Evolutionary conservation across 2,329 filamentous ascomycete genomes (phyloP).

Genomic region (Claviceps capensis): DNA sequence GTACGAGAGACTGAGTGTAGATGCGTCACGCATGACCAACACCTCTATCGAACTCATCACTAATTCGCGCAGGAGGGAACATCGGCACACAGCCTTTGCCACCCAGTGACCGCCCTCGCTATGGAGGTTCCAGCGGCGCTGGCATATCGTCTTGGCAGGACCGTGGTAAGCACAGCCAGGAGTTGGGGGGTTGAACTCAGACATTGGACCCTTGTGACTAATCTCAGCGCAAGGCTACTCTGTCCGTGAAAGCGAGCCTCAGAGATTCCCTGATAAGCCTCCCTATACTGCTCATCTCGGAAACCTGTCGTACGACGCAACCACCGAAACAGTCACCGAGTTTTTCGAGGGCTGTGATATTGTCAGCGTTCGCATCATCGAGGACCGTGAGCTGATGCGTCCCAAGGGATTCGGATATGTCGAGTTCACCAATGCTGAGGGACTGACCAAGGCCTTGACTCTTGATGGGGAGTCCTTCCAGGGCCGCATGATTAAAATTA

Average conservation of each 20-base stretch:
- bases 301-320: conserved; percentile 92
- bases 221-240: conserved; percentile 34
- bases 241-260: conserved; percentile 60
- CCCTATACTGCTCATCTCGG: conserved; percentile 93
- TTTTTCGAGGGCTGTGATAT: conserved; percentile 80
- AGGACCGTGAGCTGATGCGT: conserved; percentile 85
- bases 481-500: conserved; percentile 81
- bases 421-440: conserved; percentile 78
- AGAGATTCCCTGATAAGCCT: conserved; percentile 68
- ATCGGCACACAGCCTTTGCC: conserved; percentile 45
- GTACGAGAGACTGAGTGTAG: conserved; percentile 13
- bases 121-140: conserved; percentile 14
- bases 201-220: conserved; percentile 6
- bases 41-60: background rate
- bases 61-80: background rate
- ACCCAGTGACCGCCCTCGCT: conserved; percentile 30
- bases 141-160: conserved; percentile 28
- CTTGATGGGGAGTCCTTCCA: conserved; percentile 74
- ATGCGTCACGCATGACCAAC: background rate
- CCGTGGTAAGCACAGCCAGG: conserved; percentile 23
- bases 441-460: conserved; percentile 78
- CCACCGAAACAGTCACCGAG: conserved; percentile 64
- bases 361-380: conserved; percentile 86
- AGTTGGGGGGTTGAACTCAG: background rate
- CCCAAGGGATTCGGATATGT: conserved; percentile 98